Base-by-base conservation (phyloP, 2,329 filamentous ascomycete species). In the Pezizomycotina sp. region DNA sequence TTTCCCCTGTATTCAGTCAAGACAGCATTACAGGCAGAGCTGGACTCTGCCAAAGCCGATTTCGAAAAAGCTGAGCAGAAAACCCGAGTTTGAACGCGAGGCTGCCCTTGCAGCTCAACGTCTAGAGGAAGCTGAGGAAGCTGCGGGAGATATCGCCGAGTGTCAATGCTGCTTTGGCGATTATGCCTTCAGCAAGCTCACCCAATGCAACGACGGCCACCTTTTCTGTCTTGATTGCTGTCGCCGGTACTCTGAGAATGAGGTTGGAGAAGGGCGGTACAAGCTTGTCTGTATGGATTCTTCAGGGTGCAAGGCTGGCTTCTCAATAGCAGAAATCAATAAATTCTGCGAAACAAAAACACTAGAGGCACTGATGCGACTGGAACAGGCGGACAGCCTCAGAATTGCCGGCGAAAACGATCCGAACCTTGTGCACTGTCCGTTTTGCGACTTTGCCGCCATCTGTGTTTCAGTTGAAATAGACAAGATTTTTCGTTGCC, bases 401-500 rank as follows among this genome's bases (percentile, higher is more conserved):
- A 67, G 69, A n/a, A 61, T 69, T n/a, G n/a, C n/a, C n/a, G n/a
- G n/a, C n/a, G n/a, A n/a, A n/a, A n/a, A 5, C 37, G 27, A 23
- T 16, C 24, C 25, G 41, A 40, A 44, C 12, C 3, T 14, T 24
- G 12, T 12, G 3, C 12, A 19, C 20, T 92, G 82, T 47, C 80
- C 81, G 0, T 89, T 83, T 52, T 92, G 82, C 54, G 72, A 78
- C 14, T 91, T 71, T 59, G 80, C 78, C 26, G 77, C 73, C 21
- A 76, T 82, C 41, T 78, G 71, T 46, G 71, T 69, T 0, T 68
- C 77, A 0, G 58, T 77, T 2, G 69, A 77, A 12, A 58, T 69
- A 12, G 66, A 86, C 53, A 72, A 66, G 42, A 77, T 84, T 50
- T 91, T 92, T 46, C 62, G 63, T 3, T 92, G 82, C 56, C 60